Percentiles rank a stretch among this genome's conserved stretches.
Evolutionary conservation across 2,329 filamentous ascomycete species (phyloP).

Genomic region (Seiridium unicorne): DNA sequence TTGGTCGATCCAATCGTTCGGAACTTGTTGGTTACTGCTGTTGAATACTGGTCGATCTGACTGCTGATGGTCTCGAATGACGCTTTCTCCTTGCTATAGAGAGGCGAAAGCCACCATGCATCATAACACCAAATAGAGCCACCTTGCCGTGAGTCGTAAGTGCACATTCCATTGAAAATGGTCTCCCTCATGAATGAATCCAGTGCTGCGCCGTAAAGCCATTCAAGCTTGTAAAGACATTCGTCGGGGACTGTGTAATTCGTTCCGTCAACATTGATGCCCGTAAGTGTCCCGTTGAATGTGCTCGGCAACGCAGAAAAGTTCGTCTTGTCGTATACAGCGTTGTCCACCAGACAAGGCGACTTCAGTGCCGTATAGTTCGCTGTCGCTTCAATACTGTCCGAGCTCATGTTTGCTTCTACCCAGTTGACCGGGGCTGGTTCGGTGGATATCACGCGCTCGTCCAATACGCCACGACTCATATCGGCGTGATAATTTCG

Average conservation of each 20-base stretch:
- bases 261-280: conserved; percentile 13
- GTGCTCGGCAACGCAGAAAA: conserved; percentile 8
- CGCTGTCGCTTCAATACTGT: background rate
- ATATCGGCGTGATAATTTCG: conserved; percentile 16
- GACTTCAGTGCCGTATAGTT: conserved; percentile 15
- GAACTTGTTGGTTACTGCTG: conserved; percentile 17
- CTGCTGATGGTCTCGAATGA: conserved; percentile 11
- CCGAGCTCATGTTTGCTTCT: conserved; percentile 7
- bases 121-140: conserved; percentile 7
- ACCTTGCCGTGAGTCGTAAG: conserved; percentile 9
- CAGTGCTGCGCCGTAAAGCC: conserved; percentile 7
- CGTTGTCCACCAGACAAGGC: conserved; percentile 12
- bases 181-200: conserved; percentile 4
- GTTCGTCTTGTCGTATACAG: conserved; percentile 12
- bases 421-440: conserved; percentile 12
- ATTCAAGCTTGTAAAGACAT: conserved; percentile 16
- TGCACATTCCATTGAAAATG: conserved; percentile 12
- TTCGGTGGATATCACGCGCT: conserved; percentile 13
- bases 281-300: conserved; percentile 6
- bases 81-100: conserved; percentile 12
- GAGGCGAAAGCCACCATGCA: conserved; percentile 14
- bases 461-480: conserved; percentile 11
- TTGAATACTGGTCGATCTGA: conserved; percentile 14
- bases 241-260: conserved; percentile 13
- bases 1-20: conserved; percentile 13